phyloP scores from a whole-genome alignment of 768 basidiomycete species.

The Phylloporus sp. region DNA sequence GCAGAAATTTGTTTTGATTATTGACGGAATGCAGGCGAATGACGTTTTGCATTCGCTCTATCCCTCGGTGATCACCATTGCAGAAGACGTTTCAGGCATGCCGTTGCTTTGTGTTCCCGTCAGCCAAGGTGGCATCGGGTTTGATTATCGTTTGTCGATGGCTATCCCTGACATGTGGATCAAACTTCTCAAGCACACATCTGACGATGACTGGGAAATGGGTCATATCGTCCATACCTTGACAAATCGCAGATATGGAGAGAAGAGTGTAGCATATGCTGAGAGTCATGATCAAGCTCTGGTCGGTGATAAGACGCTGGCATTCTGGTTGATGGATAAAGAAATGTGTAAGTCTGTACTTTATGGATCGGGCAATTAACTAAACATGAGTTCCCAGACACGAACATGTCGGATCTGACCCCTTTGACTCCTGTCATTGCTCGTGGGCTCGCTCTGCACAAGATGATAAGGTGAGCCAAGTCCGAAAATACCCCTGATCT shows the following conservation, averaged over 20 bases:
- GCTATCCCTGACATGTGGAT: conserved; percentile 99
- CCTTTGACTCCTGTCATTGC: conserved; percentile 81
- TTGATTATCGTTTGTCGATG: conserved; percentile 98
- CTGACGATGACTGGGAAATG: conserved; percentile 86
- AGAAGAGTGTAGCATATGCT: conserved; percentile 89
- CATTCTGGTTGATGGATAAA: conserved; percentile 99
- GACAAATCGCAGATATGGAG: conserved; percentile 81
- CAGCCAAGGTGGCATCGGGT: conserved; percentile 83
- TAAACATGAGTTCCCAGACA: conserved; percentile 46
- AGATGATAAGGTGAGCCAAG: conserved; percentile 81
- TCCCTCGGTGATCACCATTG: conserved; percentile 82
- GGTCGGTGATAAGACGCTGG: conserved; percentile 97
- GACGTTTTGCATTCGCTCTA: conserved; percentile 80
- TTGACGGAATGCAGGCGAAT: conserved; percentile 66
- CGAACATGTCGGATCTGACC: conserved; percentile 87
- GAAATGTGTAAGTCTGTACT: conserved; percentile 82
- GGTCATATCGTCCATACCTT: conserved; percentile 83
- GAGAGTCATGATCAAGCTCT: conserved; percentile 98
- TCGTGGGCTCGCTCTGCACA: conserved; percentile 89
- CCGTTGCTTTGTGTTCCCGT: conserved; percentile 84
- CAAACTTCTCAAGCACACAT: conserved; percentile 90
- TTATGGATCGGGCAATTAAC: background rate
- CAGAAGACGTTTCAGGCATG: conserved; percentile 99
- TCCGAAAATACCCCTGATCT: background rate
- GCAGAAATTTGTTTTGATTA: background rate